These are phyloP conservation scores for Lagenidium sp. DNA, from an alignment of 352 stramenopile genomes.

Conservation along the genomic window DNA sequence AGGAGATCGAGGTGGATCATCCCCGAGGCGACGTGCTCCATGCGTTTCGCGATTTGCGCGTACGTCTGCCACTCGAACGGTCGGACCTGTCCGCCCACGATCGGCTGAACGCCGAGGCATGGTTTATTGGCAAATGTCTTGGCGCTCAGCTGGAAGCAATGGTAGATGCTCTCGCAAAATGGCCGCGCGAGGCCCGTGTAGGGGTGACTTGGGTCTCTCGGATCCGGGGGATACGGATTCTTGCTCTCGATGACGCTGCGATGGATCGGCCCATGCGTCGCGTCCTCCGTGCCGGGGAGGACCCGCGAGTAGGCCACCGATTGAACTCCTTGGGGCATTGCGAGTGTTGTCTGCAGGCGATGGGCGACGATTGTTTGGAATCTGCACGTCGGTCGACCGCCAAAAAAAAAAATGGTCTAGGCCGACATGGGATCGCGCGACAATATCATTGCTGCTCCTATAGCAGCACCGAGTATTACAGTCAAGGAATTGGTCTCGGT, in stretches of 20 bases:
- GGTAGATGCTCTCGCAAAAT: slow-evolving; percentile 30
- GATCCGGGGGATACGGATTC: slow-evolving; percentile 24
- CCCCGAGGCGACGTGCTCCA: slow-evolving; percentile 25
- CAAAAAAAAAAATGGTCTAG: no score
- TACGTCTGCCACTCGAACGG: slow-evolving; percentile 58
- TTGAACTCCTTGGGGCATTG: no score
- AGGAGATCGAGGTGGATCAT: slow-evolving; percentile 39
- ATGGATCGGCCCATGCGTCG: slow-evolving; percentile 33
- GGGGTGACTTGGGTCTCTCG: slow-evolving; percentile 20
- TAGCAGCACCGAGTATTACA: no score
- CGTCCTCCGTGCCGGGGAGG: slow-evolving; percentile 30
- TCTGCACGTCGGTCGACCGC: no score
- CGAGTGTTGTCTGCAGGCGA: no score
- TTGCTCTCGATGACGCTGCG: slow-evolving; percentile 20
- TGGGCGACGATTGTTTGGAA: no score
- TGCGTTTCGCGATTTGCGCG: slow-evolving; percentile 23
- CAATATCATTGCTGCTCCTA: no score
- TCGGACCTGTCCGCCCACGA: slow-evolving; percentile 19
- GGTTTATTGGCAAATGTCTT: slow-evolving; percentile 16
- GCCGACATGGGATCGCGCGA: no score
- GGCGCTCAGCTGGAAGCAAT: slow-evolving; percentile 30
- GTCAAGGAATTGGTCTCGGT: background rate
- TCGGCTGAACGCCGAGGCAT: slow-evolving; percentile 31
- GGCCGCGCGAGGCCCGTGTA: slow-evolving; percentile 28
- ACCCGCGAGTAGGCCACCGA: slow-evolving; percentile 38